Evolutionary conservation across 306 rosid species (phyloP), one percentile per base, ranked within the genome.

Genomic region (Quercus glauca): DNA sequence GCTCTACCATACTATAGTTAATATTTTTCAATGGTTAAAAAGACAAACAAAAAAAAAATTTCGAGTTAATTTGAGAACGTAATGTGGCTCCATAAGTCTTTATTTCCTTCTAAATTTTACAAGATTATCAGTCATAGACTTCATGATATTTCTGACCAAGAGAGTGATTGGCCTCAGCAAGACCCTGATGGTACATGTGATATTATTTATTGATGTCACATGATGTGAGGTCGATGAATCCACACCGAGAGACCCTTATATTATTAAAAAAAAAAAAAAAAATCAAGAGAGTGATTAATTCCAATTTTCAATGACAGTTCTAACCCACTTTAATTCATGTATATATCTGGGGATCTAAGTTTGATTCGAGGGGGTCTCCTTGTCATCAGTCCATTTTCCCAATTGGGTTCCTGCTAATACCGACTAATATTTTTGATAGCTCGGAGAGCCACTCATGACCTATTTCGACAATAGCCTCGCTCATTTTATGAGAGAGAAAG

Each of bases 171-270:
- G 3, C 45, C 0, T 2, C 0, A 37, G 1, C 11, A 37, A 37
- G 3, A 37, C 10, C 11, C 11, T 0, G 45, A 41, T 8, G 0
- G 3, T 8, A 37, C 10, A 41, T 7, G 3, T 41, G 45, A 0
- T 41, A 8, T 41, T 41, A 41, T 29, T 28, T 3, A 57, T 57
- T 20, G 0, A 41, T 0, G 12, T 41, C 1, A 41, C 12, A 41
- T 41, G 45, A 41, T 41, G 1, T 41, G 45, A 8, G 45, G 8
- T 41, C 1, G 0, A 41, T 41, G 3, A 41, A 8, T 41, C 0
- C 11, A 41, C 0, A 41, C 1, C 0, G 3, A 41, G 1, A 41
- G 45, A 8, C 45, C 0, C 1, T 3, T 41, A 41, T 41, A 0
- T 41, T 41, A 41, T 41, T 41, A 0, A 6, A 0, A 37, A 37